Percentiles rank a stretch among this genome's conserved stretches.
These are phyloP conservation scores for Ogataea polymorpha DNA, from an alignment of 805 yeast genomes.

Conservation along the genomic window DNA sequence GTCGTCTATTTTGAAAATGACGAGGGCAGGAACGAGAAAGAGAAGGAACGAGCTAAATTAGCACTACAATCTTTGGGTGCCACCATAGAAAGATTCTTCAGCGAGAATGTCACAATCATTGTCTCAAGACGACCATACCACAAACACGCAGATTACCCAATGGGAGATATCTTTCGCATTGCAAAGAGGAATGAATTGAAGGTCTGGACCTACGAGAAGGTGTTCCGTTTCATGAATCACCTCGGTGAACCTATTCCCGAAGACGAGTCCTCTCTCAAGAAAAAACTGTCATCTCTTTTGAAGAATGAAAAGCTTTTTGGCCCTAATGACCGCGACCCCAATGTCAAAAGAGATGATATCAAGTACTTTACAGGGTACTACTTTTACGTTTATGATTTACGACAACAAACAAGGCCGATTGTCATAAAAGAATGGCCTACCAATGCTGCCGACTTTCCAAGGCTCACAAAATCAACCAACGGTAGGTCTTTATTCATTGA, in stretches of 20 bases:
- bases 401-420: slow-evolving; percentile 75
- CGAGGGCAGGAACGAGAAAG: slow-evolving; percentile 34
- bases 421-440: slow-evolving; percentile 75
- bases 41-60: slow-evolving; percentile 33
- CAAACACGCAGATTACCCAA: slow-evolving; percentile 39
- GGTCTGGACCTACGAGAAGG: slow-evolving; percentile 87
- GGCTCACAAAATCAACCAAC: slow-evolving; percentile 54
- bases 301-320: slow-evolving; percentile 85
- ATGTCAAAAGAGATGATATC: slow-evolving; percentile 79
- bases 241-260: slow-evolving; percentile 43
- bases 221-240: slow-evolving; percentile 70
- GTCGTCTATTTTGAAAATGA: slow-evolving; percentile 55
- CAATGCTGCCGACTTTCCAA: slow-evolving; percentile 51
- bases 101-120: slow-evolving; percentile 68
- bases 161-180: slow-evolving; percentile 62
- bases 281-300: slow-evolving; percentile 55
- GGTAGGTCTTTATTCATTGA: slow-evolving; percentile 85
- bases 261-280: slow-evolving; percentile 21
- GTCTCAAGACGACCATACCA: slow-evolving; percentile 60
- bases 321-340: slow-evolving; percentile 84
- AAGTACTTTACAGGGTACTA: slow-evolving; percentile 75
- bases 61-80: slow-evolving; percentile 49
- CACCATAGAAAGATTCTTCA: slow-evolving; percentile 56
- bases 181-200: slow-evolving; percentile 64
- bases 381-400: slow-evolving; percentile 75